A percentile compares a stretch with the other conserved stretches of the same genome.
Conservation (phyloP, 495 filamentous ascomycete species). For the Amniculicola lignicola region DNA sequence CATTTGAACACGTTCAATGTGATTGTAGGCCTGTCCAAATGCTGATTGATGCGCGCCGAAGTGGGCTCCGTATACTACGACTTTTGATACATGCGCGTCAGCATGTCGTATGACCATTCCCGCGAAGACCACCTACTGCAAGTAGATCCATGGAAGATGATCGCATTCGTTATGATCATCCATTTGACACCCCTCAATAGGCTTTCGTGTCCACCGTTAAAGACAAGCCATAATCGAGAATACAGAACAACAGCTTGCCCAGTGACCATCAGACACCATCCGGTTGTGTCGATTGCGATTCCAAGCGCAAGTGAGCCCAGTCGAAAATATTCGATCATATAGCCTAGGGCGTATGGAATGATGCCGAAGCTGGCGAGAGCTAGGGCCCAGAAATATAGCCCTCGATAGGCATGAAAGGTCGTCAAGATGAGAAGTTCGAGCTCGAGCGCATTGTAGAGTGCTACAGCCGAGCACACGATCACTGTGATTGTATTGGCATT, state of each 20-base stretch:
- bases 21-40: conserved; percentile 27
- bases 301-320: conserved; percentile 9
- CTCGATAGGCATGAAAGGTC: conserved; percentile 31
- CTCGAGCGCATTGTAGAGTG: conserved; percentile 32
- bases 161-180: conserved; percentile 33
- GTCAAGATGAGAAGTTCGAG: conserved; percentile 27
- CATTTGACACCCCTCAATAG: conserved; percentile 20
- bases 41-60: not conserved
- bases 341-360: conserved; percentile 30
- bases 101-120: not conserved
- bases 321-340: conserved; percentile 21
- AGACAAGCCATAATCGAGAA: conserved; percentile 31
- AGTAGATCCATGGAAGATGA: conserved; percentile 26
- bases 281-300: conserved; percentile 21
- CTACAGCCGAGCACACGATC: conserved; percentile 21
- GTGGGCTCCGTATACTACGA: conserved; percentile 19
- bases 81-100: conserved; percentile 5
- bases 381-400: conserved; percentile 34
- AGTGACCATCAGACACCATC: conserved; percentile 35
- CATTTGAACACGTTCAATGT: conserved; percentile 33
- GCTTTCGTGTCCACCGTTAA: conserved; percentile 1
- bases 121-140: conserved; percentile 2
- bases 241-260: conserved; percentile 36
- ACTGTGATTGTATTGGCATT: conserved; percentile 19
- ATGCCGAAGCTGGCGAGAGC: conserved; percentile 31